Evolutionary conservation across 1,284 basidiomycete genomes (phyloP).

Genomic region (Marasmius sp.): DNA sequence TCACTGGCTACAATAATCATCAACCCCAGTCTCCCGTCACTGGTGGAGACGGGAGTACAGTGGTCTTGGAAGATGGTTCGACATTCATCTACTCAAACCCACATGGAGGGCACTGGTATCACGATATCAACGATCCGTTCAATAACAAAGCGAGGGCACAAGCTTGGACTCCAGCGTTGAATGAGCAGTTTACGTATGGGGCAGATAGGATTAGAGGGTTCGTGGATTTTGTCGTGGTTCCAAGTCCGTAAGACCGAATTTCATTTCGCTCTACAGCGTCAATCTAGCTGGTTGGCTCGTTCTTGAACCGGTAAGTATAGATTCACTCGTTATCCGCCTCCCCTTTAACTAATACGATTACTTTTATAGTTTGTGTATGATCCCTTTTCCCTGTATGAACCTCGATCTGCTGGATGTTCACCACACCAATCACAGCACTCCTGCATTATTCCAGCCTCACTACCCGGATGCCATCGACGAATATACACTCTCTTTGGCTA

Average conservation of each 20-base stretch:
- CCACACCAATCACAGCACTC: slow-evolving; percentile 44
- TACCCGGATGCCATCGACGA: slow-evolving; percentile 75
- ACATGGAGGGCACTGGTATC: slow-evolving; percentile 80
- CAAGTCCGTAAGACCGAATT: slow-evolving; percentile 1
- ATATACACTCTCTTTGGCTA: slow-evolving; percentile 70
- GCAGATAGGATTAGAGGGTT: slow-evolving; percentile 76
- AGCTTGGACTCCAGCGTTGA: slow-evolving; percentile 80
- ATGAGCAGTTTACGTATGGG: slow-evolving; percentile 82
- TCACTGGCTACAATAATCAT: too few species aligned
- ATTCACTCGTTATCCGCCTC: not conserved
- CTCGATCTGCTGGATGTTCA: not conserved
- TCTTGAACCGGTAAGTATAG: slow-evolving; percentile 80
- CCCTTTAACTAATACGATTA: not conserved
- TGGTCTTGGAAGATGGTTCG: slow-evolving; percentile 72
- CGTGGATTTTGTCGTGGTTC: slow-evolving; percentile 18
- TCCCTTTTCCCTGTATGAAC: not conserved
- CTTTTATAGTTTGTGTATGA: slow-evolving; percentile 55
- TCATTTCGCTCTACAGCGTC: slow-evolving; percentile 56
- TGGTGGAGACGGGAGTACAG: slow-evolving; percentile 68
- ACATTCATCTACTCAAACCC: slow-evolving; percentile 75
- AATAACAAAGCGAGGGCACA: slow-evolving; percentile 78
- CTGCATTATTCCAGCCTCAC: slow-evolving; percentile 82
- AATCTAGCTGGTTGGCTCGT: slow-evolving; percentile 93
- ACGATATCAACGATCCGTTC: slow-evolving; percentile 77
- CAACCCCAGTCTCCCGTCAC: slow-evolving; percentile 32